A percentile compares a stretch with the other conserved stretches of the same genome.
Conservation (phyloP, 2,329 filamentous ascomycete genomes). For the Ophiostoma populinum region DNA sequence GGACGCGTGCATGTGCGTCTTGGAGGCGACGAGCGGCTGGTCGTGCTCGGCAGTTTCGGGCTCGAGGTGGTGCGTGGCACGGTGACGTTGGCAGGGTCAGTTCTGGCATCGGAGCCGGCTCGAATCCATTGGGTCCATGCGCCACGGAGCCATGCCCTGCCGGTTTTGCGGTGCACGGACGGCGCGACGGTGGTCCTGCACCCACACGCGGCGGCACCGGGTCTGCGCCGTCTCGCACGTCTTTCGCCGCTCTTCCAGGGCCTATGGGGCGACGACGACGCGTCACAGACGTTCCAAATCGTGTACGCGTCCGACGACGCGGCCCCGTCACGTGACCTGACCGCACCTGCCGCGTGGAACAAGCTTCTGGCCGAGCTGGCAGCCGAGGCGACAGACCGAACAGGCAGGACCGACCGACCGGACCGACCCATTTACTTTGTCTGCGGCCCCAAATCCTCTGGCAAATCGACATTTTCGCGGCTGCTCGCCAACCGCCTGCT, state of each 20-base stretch:
- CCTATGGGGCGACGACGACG: slow-evolving; percentile 40
- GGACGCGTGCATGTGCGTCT: slow-evolving; percentile 26
- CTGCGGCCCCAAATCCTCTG: slow-evolving; percentile 53
- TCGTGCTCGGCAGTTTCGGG: slow-evolving; percentile 51
- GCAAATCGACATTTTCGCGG: slow-evolving; percentile 59
- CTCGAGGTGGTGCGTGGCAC: slow-evolving; percentile 43
- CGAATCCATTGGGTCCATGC: slow-evolving; percentile 46
- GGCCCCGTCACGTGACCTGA: slow-evolving; percentile 31
- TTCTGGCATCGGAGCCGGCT: slow-evolving; percentile 25
- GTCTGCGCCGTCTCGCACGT: slow-evolving; percentile 34
- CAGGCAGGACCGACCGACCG: no score
- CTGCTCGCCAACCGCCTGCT: slow-evolving; percentile 49
- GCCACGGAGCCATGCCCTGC: slow-evolving; percentile 51
- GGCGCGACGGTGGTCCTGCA: slow-evolving; percentile 36
- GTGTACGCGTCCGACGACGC: slow-evolving; percentile 27
- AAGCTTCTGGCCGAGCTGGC: slow-evolving; percentile 33
- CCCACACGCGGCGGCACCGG: slow-evolving; percentile 29
- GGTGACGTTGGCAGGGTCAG: slow-evolving; percentile 48
- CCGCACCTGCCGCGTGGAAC: slow-evolving; percentile 43
- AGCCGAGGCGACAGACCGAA: no score
- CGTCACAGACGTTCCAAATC: slow-evolving; percentile 34
- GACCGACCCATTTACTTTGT: slow-evolving; percentile 32
- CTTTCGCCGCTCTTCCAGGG: slow-evolving; percentile 50
- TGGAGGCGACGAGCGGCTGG: slow-evolving; percentile 38
- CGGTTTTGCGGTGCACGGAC: slow-evolving; percentile 40